Base-by-base conservation (phyloP, 306 rosid species). In the Dryas drummondii region DNA sequence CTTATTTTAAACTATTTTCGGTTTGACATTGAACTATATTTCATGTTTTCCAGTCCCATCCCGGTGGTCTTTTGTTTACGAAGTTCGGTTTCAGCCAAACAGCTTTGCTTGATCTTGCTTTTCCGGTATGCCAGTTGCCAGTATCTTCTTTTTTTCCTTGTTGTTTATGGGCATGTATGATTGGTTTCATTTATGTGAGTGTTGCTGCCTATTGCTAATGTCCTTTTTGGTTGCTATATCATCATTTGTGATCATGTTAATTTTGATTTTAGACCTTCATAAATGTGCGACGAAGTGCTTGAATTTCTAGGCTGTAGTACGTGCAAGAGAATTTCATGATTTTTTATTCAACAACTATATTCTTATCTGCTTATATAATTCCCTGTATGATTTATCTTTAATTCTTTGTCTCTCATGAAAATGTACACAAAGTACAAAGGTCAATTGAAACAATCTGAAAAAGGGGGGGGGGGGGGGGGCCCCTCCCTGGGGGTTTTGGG, bases 71-170 rank as follows among this genome's bases (percentile, higher is more conserved):
- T 83, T 75, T 90, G 80, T 94, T 94, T 71, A 94, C 97, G 0
- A 94, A 94, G 79, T 88, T 90, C 15, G 97, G 98, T 79, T 82
- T 91, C 83, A 91, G 84, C 82, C 97, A 91, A 82, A 87, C 98
- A 5, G 93, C 98, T n/a, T 83, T 91, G 37, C 93, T 94, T 79
- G 98, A 94, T 89, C 96, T 94, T 84, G 93, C 98, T 71, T 88
- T 91, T 77, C 97, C 96, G 91, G 98, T 91, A 94, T 70, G 78
- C 66, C 55, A 77, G 54, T 55, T 81, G 15, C 45, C 10, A 64
- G n/a, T 69, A 72, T 71, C 63, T 5, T 59, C 54, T 2, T 56
- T 72, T 27, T 58, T 58, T 12, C 27, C 44, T 19, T 8, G 37
- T 72, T 15, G 15, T 72, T 6, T 46, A 22, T 16, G 37, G 42